Evolutionary conservation across 2,329 filamentous ascomycete genomes (phyloP).

Genomic region (Venturia aucupariae): DNA sequence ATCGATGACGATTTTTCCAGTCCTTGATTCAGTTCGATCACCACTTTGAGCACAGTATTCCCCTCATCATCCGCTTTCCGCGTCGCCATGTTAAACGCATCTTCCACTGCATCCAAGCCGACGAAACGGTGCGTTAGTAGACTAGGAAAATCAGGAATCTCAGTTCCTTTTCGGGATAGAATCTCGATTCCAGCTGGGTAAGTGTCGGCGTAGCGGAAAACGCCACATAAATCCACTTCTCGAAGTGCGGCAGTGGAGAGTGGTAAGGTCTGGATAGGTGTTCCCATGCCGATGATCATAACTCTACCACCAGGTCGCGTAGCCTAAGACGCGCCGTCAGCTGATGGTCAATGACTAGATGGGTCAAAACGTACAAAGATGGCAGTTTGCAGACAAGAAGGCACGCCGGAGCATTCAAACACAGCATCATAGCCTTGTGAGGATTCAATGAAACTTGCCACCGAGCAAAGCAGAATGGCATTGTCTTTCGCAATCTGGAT

Average conservation of each 20-base stretch:
- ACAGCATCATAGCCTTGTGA: constrained; percentile 46
- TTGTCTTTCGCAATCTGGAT: constrained; percentile 19
- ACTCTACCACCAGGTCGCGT: too few relatives aligned
- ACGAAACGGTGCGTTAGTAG: constrained; percentile 66
- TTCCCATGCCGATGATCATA: too few relatives aligned
- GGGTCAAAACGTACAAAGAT: constrained; percentile 44
- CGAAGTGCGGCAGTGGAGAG: too few relatives aligned
- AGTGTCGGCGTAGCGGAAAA: constrained; percentile 66
- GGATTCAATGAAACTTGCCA: too few relatives aligned
- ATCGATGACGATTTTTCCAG: background rate
- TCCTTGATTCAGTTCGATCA: constrained; percentile 17
- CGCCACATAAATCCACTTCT: too few relatives aligned
- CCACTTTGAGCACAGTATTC: constrained; percentile 61
- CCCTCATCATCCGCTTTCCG: constrained; percentile 58
- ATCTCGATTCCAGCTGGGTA: constrained; percentile 60
- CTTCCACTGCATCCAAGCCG: constrained; percentile 51
- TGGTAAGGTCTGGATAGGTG: too few relatives aligned
- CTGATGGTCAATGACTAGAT: too few relatives aligned
- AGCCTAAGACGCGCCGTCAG: too few relatives aligned
- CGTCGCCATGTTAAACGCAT: constrained; percentile 60
- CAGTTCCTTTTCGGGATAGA: constrained; percentile 26
- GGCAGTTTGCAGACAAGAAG: constrained; percentile 64
- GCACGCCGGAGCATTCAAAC: constrained; percentile 71
- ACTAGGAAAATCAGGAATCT: constrained; percentile 50
- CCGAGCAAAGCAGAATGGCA: too few relatives aligned